Evolutionary conservation across 306 rosid species (phyloP), one percentile per base, ranked within the genome.

Genomic region (Chamaecrista fasciculata): DNA sequence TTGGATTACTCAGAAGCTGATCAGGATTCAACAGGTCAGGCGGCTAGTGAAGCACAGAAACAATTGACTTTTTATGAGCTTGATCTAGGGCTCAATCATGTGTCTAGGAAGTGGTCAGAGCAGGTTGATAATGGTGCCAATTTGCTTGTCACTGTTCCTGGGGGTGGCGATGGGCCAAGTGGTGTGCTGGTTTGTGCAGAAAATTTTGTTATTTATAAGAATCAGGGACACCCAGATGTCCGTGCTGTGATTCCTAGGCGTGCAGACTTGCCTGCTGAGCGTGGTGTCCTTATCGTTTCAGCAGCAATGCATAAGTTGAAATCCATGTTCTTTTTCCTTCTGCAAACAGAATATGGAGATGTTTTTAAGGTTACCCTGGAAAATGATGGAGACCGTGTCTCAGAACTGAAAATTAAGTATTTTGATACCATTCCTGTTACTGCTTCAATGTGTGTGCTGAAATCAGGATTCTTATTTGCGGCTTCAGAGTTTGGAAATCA

Each of bases 331-430:
- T 94, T 94, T 79, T 91, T 94, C 75, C 96, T 94, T 53, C 61
- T 91, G 80, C 97, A 91, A 84, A 94, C 97, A 0, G 99, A 94
- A 84, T 94, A 94, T 71, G 99, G 99, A 4, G 99, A 94, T 81
- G 78, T 94, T 63, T 91, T 94, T 64, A 94, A 91, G 86, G 99
- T 88, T 31, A 94, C 91, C 15, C 70, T 94, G 79, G 96, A 85
- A 10, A 88, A 91, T 82, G 85, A 88, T 56, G 84, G 82, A 55
- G 96, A 94, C 61, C 84, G 80, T 42, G 97, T 94, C 36, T 66
- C 87, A 6, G 97, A 89, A 46, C 69, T 94, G 73, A 94, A 85
- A 86, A 87, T 94, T 1, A 88, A 91, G 66, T 94, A 94, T 69
- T 94, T 94, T 78, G 99, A 94, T 77, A 94, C 97, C 2, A 91